These are phyloP conservation scores for Naganishia vishniacii DNA, from an alignment of 768 basidiomycete genomes.

Conservation along the genomic window DNA sequence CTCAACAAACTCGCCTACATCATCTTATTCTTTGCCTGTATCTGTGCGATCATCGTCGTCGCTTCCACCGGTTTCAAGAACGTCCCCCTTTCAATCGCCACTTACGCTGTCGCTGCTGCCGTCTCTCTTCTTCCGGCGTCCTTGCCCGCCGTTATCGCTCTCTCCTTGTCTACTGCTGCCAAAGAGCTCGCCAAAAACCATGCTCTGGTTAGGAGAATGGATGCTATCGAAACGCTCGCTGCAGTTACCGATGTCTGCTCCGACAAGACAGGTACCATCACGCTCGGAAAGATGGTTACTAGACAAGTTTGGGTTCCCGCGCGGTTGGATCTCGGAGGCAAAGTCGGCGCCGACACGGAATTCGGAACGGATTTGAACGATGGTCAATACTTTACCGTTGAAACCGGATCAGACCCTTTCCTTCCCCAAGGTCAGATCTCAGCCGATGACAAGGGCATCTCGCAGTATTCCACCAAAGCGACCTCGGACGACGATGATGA, in stretches of 20 bases:
- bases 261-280: slow-evolving; percentile 66
- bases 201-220: slow-evolving; percentile 61
- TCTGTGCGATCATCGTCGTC: slow-evolving; percentile 50
- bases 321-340: slow-evolving; percentile 37
- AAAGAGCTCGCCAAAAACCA: slow-evolving; percentile 55
- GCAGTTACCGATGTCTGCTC: slow-evolving; percentile 58
- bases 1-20: slow-evolving; percentile 49
- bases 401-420: slow-evolving; percentile 47
- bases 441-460: slow-evolving; percentile 30
- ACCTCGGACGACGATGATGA: slow-evolving; percentile 31
- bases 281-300: slow-evolving; percentile 52
- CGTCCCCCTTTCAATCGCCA: slow-evolving; percentile 47
- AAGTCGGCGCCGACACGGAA: slow-evolving; percentile 35
- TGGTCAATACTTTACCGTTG: slow-evolving; percentile 34
- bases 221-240: slow-evolving; percentile 61
- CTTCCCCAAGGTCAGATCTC: slow-evolving; percentile 47
- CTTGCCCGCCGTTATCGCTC: slow-evolving; percentile 55
- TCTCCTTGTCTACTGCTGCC: slow-evolving; percentile 59
- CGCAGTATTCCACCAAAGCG: slow-evolving; percentile 21
- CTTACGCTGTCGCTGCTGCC: slow-evolving; percentile 50
- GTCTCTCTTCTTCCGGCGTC: slow-evolving; percentile 51
- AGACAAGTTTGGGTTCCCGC: slow-evolving; percentile 52
- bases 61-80: slow-evolving; percentile 47
- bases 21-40: slow-evolving; percentile 42
- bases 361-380: slow-evolving; percentile 30